Evolutionary conservation across 352 stramenopile genomes (phyloP).

Genomic region (Blastocystis sp.): DNA sequence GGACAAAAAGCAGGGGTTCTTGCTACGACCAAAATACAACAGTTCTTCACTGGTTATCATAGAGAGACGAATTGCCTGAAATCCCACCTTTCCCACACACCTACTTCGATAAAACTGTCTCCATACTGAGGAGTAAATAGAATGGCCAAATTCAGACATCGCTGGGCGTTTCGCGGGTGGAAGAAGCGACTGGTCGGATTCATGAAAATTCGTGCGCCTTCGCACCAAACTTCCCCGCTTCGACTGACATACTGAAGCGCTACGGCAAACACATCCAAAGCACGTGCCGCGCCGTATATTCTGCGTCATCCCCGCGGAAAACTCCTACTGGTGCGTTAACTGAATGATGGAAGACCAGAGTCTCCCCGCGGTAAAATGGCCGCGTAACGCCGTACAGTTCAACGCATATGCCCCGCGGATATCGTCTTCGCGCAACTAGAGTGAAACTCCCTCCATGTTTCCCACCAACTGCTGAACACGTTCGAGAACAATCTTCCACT

Average conservation of each 20-base stretch:
- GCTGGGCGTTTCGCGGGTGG: neutral
- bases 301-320: neutral
- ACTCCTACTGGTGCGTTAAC: neutral
- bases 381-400: neutral
- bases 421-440: neutral
- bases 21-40: neutral
- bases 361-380: neutral
- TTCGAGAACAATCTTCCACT: slow-evolving; percentile 30
- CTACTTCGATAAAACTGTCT: slow-evolving; percentile 38
- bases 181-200: slow-evolving; percentile 2
- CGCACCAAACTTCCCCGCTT: slow-evolving; percentile 52
- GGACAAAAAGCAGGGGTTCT: neutral
- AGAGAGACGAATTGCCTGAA: slow-evolving; percentile 5
- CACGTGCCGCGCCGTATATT: neutral
- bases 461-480: neutral
- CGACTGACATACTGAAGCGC: neutral
- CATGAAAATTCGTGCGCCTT: slow-evolving; percentile 46
- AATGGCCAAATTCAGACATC: neutral
- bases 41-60: slow-evolving; percentile 2
- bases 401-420: neutral
- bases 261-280: neutral
- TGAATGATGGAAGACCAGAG: neutral
- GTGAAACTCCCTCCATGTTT: neutral
- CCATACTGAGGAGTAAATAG: slow-evolving; percentile 55
- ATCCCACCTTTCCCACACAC: neutral